Evolutionary conservation across 2,329 filamentous ascomycete species (phyloP), one percentile per base, ranked within the genome.

Genomic region (Fusarium nodosum): DNA sequence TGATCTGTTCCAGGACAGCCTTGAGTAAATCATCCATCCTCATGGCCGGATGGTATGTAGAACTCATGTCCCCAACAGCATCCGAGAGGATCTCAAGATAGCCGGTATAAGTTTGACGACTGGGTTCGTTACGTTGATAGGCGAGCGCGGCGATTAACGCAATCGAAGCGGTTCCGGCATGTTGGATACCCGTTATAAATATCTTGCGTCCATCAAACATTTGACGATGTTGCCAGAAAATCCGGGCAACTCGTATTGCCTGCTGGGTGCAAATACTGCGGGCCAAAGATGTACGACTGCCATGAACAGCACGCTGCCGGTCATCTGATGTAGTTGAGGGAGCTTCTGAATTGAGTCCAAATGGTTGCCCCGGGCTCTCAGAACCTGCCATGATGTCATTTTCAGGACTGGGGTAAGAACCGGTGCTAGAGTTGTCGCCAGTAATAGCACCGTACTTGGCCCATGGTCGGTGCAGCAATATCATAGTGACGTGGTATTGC

Each of bases 161-260:
- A 3, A 85, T 84, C 5, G 84, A 84, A 12, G 86, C 84, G 3
- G 85, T 86, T 5, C 85, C 85, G 30, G 84, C 82, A 75, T 88
- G 86, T 66, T 87, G 85, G 48, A 87, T 79, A 3, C 82, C 83
- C 1, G 83, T 82, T 28, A 85, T 77, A 26, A 83, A 83, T 22
- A 86, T 85, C 59, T 84, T 84, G 57, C 80, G 81, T 2, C 82
- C 83, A 55, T 85, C 82, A 54, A 86, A 86, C 5, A 82, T 79
- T 72, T 85, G 83, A 0, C 85, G 80, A 66, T 87, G 84, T 62
- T 86, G 84, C 83, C 83, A 85, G 70, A 86, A 86, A 60, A 87
- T 86, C 24, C 82, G 79, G 0, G 84, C 82, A 1, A 87, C 82
- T 1, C 83, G 77, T 57, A 86, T 83, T 6, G 85, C 85, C 63